Conservation (phyloP, 345 rosid species). For the Boechera retrofracta region DNA sequence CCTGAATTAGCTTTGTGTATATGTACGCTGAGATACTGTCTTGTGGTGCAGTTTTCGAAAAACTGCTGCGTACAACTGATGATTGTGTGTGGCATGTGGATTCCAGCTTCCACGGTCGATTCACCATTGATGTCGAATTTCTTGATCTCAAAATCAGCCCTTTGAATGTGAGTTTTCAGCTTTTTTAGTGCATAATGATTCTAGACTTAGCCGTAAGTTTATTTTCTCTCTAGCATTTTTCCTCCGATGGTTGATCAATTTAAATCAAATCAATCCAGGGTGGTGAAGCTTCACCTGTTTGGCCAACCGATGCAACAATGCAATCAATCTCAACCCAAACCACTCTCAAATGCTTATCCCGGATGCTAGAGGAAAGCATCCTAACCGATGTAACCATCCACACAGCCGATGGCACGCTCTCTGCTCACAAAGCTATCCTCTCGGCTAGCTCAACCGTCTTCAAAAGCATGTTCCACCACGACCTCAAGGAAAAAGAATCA, state of each 20-base stretch:
- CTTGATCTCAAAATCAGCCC: conserved; percentile 81
- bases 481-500: conserved; percentile 91
- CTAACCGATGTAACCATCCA: conserved; percentile 77
- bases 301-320: conserved; percentile 73
- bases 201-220: no score
- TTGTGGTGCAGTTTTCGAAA: conserved; percentile 68
- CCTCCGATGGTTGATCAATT: neutral
- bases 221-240: neutral
- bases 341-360: conserved; percentile 74
- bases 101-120: conserved; percentile 65
- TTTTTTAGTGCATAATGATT: neutral
- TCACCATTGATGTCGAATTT: conserved; percentile 89
- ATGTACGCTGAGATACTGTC: neutral
- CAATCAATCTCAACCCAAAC: conserved; percentile 64
- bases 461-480: conserved; percentile 85
- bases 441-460: conserved; percentile 90
- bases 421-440: conserved; percentile 87
- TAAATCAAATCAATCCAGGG: conserved; percentile 51
- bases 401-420: conserved; percentile 73
- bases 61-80: conserved; percentile 67
- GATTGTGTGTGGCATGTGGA: conserved; percentile 91
- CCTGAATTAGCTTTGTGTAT: neutral
- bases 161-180: conserved; percentile 57
- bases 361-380: conserved; percentile 84
- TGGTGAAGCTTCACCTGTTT: conserved; percentile 67